These are phyloP conservation scores for Coemansia brasiliensis DNA, from an alignment of 192 early-diverging fungal species.

Conservation along the genomic window DNA sequence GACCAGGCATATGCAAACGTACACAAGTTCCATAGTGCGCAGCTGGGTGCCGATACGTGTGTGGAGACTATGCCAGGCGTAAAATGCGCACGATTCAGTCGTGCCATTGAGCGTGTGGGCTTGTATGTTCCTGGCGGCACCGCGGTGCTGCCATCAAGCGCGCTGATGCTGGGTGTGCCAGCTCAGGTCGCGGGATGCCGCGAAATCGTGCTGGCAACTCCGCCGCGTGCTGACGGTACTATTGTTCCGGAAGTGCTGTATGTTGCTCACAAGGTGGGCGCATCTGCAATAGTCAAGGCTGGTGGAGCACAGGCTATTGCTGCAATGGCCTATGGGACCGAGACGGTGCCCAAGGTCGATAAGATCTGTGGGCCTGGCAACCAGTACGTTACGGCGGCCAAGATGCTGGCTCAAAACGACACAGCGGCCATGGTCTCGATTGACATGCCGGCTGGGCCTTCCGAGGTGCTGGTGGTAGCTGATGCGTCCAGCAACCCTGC, in stretches of 20 bases:
- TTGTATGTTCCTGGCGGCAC: slow-evolving; percentile 98
- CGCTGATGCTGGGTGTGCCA: slow-evolving; percentile 96
- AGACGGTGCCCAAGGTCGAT: slow-evolving; percentile 95
- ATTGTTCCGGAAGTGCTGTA: slow-evolving; percentile 96
- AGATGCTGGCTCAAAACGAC: slow-evolving; percentile 97
- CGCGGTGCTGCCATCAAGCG: slow-evolving; percentile 91
- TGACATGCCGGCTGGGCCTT: slow-evolving; percentile 99
- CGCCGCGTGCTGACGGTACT: slow-evolving; percentile 87
- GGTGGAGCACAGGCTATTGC: slow-evolving; percentile 99
- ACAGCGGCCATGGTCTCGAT: slow-evolving; percentile 90
- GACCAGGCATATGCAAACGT: slow-evolving; percentile 96
- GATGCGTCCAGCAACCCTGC: slow-evolving; percentile 80
- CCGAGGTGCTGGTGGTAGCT: slow-evolving; percentile 98
- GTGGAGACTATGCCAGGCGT: slow-evolving; percentile 99
- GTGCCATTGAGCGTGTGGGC: slow-evolving; percentile 95
- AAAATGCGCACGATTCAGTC: slow-evolving; percentile 85
- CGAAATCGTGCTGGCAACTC: slow-evolving; percentile 94
- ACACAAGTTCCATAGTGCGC: slow-evolving; percentile 89
- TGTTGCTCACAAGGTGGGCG: slow-evolving; percentile 95
- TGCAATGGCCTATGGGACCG: slow-evolving; percentile 98
- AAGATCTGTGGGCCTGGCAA: slow-evolving; percentile 99
- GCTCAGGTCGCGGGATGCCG: slow-evolving; percentile 95
- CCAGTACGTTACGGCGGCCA: slow-evolving; percentile 99
- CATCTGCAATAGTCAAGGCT: slow-evolving; percentile 85
- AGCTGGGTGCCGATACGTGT: slow-evolving; percentile 66